Conservation (phyloP, 2,329 filamentous ascomycete genomes). For the Uncinocarpus reesii region DNA sequence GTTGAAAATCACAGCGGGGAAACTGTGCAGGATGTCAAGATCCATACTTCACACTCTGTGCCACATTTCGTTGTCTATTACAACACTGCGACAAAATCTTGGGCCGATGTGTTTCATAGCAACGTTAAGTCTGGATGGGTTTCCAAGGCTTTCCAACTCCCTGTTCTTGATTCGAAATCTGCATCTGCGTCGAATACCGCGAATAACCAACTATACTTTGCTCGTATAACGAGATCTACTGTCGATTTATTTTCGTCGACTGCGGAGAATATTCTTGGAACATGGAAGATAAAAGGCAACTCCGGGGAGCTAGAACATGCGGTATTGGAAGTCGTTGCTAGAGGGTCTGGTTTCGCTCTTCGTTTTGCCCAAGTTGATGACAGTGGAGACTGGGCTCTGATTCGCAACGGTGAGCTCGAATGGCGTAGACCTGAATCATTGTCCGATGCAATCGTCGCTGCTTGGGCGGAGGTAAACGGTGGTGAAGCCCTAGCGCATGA, state of each 20-base stretch:
- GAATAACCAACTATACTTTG: constrained; percentile 80
- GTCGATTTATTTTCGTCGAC: constrained; percentile 62
- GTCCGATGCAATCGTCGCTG: constrained; percentile 65
- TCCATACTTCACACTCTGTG: constrained; percentile 64
- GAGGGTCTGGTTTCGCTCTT: constrained; percentile 61
- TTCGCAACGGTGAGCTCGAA: constrained; percentile 67
- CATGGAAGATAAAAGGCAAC: constrained; percentile 53
- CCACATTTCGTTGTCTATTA: constrained; percentile 81
- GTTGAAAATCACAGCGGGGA: constrained; percentile 34
- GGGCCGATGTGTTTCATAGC: constrained; percentile 78
- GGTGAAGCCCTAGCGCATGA: constrained; percentile 66
- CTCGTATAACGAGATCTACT: constrained; percentile 65
- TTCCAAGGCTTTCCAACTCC: constrained; percentile 69
- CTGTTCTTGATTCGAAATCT: constrained; percentile 58
- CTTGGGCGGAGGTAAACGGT: constrained; percentile 67
- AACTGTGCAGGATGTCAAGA: constrained; percentile 45
- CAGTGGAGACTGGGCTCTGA: constrained; percentile 66
- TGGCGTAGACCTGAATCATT: constrained; percentile 80
- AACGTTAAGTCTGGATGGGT: constrained; percentile 59
- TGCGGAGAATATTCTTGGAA: constrained; percentile 64
- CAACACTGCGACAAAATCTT: constrained; percentile 58
- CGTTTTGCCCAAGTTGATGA: constrained; percentile 59
- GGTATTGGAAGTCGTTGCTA: constrained; percentile 72
- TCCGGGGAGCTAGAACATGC: constrained; percentile 50
- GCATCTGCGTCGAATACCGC: constrained; percentile 69